Conservation (phyloP, 345 rosid species). For the Hibiscus syriacus region DNA sequence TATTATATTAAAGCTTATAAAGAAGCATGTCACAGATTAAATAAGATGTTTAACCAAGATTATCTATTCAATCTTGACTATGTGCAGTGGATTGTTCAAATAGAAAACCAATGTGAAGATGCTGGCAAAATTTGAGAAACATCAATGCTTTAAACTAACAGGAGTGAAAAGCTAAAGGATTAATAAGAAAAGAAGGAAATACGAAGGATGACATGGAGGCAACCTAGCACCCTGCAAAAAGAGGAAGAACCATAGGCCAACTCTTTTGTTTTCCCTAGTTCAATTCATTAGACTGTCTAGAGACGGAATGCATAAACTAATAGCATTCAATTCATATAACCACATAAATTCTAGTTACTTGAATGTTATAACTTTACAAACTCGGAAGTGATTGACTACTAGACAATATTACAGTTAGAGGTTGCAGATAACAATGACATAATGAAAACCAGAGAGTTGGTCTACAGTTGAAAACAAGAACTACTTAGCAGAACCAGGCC, state of each 20-base stretch:
- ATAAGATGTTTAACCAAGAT: not conserved
- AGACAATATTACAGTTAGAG: not conserved
- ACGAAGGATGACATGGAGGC: not conserved
- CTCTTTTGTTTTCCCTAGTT: too few relatives aligned
- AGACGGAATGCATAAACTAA: not conserved
- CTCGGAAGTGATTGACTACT: not conserved
- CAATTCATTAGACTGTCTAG: not conserved
- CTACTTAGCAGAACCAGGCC: not conserved
- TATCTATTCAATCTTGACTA: not conserved
- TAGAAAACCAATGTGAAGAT: not conserved
- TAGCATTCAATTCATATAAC: not conserved
- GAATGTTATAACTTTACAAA: not conserved
- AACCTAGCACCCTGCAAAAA: not conserved
- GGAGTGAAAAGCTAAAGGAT: not conserved
- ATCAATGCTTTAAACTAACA: not conserved
- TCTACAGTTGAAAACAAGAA: not conserved
- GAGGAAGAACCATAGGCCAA: not conserved
- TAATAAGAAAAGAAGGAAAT: not conserved
- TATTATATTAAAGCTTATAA: not conserved
- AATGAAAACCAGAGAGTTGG: not conserved
- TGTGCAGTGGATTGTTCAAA: not conserved
- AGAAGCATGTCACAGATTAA: not conserved
- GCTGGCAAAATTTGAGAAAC: not conserved
- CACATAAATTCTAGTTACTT: not conserved
- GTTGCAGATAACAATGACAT: not conserved